phyloP scores from a whole-genome alignment of 225 moss, liverwort and hornwort genomes.

The Physcomitrellopsis africana region DNA sequence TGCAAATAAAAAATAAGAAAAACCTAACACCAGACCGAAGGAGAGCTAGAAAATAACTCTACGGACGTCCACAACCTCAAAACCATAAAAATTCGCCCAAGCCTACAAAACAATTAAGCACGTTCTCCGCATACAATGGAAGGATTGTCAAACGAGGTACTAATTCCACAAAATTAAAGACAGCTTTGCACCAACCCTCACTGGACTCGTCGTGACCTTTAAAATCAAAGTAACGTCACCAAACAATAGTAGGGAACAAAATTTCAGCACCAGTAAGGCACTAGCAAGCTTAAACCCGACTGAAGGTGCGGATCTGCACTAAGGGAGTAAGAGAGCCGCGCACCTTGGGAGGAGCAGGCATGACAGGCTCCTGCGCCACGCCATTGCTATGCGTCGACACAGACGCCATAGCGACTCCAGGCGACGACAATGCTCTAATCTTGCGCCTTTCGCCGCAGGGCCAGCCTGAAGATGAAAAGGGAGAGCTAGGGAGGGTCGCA shows the following conservation, averaged over 20 bases:
- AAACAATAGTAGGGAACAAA: too few relatives aligned
- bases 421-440: not conserved
- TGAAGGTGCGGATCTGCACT: too few relatives aligned
- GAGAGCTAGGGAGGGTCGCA: constrained; percentile 18
- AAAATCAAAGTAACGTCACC: too few relatives aligned
- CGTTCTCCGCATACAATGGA: not conserved
- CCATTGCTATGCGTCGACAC: constrained; percentile 39
- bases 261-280: too few relatives aligned
- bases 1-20: not conserved
- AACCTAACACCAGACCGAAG: not conserved
- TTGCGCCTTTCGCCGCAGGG: not conserved
- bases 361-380: constrained; percentile 44
- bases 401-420: constrained; percentile 38
- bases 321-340: not conserved
- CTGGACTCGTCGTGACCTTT: too few relatives aligned
- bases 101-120: not conserved
- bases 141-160: not conserved
- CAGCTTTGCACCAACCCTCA: too few relatives aligned
- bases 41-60: constrained; percentile 7
- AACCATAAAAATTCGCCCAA: not conserved
- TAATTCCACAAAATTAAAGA: not conserved
- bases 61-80: not conserved
- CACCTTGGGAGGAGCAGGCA: constrained; percentile 50
- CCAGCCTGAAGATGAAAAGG: constrained; percentile 17
- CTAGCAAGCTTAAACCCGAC: too few relatives aligned